A percentile compares a stretch with the other conserved stretches of the same genome.
These are phyloP conservation scores for Cylindrodendrum hubeiense DNA, from an alignment of 2,329 filamentous ascomycete genomes.

Conservation along the genomic window DNA sequence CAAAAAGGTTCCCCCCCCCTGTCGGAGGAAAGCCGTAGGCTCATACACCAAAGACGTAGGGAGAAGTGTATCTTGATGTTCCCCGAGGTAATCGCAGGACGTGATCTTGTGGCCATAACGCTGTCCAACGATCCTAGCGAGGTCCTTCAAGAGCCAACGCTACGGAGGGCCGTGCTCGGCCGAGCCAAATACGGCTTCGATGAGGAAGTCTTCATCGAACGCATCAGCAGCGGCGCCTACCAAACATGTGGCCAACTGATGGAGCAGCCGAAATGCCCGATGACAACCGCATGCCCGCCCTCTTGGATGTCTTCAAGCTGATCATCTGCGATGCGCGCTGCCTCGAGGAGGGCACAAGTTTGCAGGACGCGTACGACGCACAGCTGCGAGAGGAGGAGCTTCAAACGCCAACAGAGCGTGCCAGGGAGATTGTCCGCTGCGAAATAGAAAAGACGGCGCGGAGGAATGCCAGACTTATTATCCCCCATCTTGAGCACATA, in stretches of 20 bases:
- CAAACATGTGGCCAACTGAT: neutral
- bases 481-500: slow-evolving; percentile 23
- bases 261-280: slow-evolving; percentile 7
- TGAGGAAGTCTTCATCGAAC: slow-evolving; percentile 4
- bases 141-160: neutral
- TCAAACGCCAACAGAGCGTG: slow-evolving; percentile 17
- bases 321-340: slow-evolving; percentile 29
- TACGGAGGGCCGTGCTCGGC: slow-evolving; percentile 23
- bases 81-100: slow-evolving; percentile 5
- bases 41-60: neutral
- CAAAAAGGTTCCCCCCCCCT: neutral
- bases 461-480: slow-evolving; percentile 33
- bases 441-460: slow-evolving; percentile 14
- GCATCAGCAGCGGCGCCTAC: slow-evolving; percentile 13
- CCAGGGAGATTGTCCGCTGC: slow-evolving; percentile 24
- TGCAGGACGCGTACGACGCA: slow-evolving; percentile 21
- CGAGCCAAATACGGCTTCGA: neutral
- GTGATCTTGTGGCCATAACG: slow-evolving; percentile 25
- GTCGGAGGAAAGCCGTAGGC: neutral
- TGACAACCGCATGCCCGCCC: neutral
- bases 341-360: neutral
- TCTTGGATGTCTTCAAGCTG: slow-evolving; percentile 29
- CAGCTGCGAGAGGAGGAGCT: slow-evolving; percentile 31
- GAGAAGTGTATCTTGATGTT: neutral
- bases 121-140: slow-evolving; percentile 11